These are phyloP conservation scores for Tetradesmus obliquus DNA, from an alignment of 139 green algal genomes.

Conservation along the genomic window DNA sequence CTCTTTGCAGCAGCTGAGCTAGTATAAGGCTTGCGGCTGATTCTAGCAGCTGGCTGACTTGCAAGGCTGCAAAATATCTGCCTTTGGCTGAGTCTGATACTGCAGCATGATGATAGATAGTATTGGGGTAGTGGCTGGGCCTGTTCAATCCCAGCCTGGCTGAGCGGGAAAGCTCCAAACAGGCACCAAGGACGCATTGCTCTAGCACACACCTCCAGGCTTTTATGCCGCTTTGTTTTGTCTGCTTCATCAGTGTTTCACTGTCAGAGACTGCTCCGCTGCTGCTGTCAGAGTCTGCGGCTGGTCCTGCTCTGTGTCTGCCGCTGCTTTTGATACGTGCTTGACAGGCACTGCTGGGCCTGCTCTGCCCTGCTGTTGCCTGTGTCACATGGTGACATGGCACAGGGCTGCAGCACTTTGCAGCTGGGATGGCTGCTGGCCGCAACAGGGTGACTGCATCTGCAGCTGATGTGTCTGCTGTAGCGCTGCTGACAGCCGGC, in stretches of 20 bases:
- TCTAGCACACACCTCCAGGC: constrained; percentile 2
- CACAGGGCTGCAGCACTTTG: neutral
- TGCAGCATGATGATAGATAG: too few species aligned
- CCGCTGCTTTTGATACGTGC: neutral
- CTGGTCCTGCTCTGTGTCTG: neutral
- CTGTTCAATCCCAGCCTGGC: too few species aligned
- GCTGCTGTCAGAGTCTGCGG: neutral
- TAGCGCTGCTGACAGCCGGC: neutral
- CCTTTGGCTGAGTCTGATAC: too few species aligned
- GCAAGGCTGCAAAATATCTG: too few species aligned
- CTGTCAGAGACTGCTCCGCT: neutral
- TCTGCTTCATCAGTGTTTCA: neutral
- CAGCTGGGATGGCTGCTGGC: neutral
- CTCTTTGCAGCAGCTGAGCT: too few species aligned
- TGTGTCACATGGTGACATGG: neutral
- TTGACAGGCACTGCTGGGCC: neutral
- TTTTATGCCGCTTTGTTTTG: neutral
- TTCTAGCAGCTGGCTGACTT: too few species aligned
- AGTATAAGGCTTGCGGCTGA: too few species aligned
- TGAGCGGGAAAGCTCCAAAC: too few species aligned
- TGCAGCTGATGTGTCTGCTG: neutral
- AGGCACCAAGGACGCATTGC: too few species aligned
- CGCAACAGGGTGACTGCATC: neutral
- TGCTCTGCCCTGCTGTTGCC: neutral
- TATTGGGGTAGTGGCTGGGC: too few species aligned